Evolutionary conservation across 2,329 filamentous ascomycete genomes (phyloP).

Genomic region (Chrysoporthe puriensis): DNA sequence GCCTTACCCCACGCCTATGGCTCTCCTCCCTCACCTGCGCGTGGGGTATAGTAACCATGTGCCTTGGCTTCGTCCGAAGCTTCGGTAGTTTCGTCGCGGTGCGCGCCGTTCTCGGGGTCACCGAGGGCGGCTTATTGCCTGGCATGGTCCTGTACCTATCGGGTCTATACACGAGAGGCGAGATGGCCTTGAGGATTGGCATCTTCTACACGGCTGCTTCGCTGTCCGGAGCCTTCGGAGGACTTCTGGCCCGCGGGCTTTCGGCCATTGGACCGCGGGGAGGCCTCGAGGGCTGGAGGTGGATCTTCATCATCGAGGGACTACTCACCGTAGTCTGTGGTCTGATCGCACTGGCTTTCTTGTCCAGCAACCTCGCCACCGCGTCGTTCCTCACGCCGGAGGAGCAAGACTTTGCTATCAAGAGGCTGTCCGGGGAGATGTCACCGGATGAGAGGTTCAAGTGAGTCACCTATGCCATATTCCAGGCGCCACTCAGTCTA

Average conservation of each 20-base stretch:
- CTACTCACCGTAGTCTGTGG: constrained; percentile 58
- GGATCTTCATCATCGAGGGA: constrained; percentile 66
- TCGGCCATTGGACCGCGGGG: constrained; percentile 60
- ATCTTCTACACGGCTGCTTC: constrained; percentile 71
- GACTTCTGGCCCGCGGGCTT: constrained; percentile 63
- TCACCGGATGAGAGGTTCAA: constrained; percentile 38
- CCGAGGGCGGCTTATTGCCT: constrained; percentile 67
- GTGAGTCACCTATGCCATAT: constrained; percentile 30
- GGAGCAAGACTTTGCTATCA: constrained; percentile 54
- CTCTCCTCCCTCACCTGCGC: constrained; percentile 57
- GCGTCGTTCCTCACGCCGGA: constrained; percentile 57
- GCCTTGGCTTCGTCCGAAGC: constrained; percentile 56
- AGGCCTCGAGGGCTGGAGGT: constrained; percentile 61
- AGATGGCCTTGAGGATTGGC: constrained; percentile 66
- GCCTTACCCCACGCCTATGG: constrained; percentile 63
- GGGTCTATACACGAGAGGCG: constrained; percentile 61
- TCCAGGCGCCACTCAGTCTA: no score
- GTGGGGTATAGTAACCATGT: constrained; percentile 64
- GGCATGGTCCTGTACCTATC: constrained; percentile 72
- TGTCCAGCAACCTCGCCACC: constrained; percentile 60
- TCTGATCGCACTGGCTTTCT: constrained; percentile 52
- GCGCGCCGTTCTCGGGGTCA: constrained; percentile 63
- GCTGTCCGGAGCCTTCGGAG: constrained; percentile 66
- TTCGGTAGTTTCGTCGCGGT: constrained; percentile 64
- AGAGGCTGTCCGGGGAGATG: constrained; percentile 47